phyloP scores from a whole-genome alignment of 2,329 filamentous ascomycete genomes.

The Hypomyces perniciosus region DNA sequence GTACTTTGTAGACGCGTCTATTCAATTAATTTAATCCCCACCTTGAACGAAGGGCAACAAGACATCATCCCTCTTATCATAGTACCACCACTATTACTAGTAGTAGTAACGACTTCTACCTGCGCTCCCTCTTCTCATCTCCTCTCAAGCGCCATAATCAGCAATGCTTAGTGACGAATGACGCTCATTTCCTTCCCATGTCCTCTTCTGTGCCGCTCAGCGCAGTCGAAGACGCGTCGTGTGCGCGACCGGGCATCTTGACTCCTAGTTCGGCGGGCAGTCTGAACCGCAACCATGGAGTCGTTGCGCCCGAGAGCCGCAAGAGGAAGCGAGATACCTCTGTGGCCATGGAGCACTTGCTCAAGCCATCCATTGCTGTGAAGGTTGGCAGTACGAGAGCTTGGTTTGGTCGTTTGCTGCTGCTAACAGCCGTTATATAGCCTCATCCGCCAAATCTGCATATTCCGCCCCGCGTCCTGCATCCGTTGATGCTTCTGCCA shows the following conservation, averaged over 20 bases:
- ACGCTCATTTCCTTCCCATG: constrained; percentile 21
- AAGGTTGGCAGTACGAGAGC: constrained; percentile 34
- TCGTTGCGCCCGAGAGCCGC: constrained; percentile 21
- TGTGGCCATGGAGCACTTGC: constrained; percentile 44
- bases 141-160: not conserved
- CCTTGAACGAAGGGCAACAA: constrained; percentile 2
- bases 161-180: constrained; percentile 17
- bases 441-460: constrained; percentile 50
- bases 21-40: not conserved
- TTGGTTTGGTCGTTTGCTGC: not conserved
- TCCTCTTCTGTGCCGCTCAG: constrained; percentile 28
- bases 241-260: constrained; percentile 37
- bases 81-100: not conserved
- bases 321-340: constrained; percentile 33
- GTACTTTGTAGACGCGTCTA: not conserved
- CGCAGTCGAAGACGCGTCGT: constrained; percentile 42
- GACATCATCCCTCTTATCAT: constrained; percentile 7
- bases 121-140: not conserved
- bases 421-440: constrained; percentile 28
- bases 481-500: constrained; percentile 57
- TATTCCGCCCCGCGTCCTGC: constrained; percentile 48
- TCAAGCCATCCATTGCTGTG: constrained; percentile 46
- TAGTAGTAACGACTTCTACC: not conserved
- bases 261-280: constrained; percentile 36
- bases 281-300: constrained; percentile 30